Conservation (phyloP, 2,329 filamentous ascomycete genomes). For the Penicillium fuscoglaucum region DNA sequence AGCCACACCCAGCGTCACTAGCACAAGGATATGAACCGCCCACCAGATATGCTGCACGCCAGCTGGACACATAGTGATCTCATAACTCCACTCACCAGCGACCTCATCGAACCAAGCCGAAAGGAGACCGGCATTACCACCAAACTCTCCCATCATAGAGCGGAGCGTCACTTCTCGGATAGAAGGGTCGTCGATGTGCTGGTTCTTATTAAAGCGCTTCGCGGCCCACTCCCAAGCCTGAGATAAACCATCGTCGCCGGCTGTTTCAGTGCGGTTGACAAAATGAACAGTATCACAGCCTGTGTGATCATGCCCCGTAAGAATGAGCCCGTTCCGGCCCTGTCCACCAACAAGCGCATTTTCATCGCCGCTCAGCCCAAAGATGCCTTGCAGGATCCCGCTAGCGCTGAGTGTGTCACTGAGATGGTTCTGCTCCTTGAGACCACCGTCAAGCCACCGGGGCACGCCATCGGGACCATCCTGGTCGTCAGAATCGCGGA, state of each 20-base stretch:
- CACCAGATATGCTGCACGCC: conserved; percentile 95
- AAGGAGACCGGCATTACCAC: conserved; percentile 85
- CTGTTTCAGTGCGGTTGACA: conserved; percentile 57
- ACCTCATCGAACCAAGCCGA: conserved; percentile 83
- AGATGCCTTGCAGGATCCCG: conserved; percentile 80
- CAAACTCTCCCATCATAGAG: conserved; percentile 97
- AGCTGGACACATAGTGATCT: conserved; percentile 74
- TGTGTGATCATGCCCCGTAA: conserved; percentile 94
- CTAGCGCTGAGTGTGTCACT: conserved; percentile 66
- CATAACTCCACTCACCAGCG: conserved; percentile 70
- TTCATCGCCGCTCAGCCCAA: conserved; percentile 68
- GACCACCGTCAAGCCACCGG: conserved; percentile 41
- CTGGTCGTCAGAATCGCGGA: conserved; percentile 66
- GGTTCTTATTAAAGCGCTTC: conserved; percentile 27
- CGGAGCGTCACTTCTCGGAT: conserved; percentile 88
- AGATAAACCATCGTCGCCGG: neutral
- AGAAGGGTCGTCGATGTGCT: conserved; percentile 33
- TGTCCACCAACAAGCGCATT: conserved; percentile 60
- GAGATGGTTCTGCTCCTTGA: conserved; percentile 91
- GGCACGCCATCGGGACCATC: conserved; percentile 53
- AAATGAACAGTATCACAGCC: conserved; percentile 90
- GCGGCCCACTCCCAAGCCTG: conserved; percentile 40
- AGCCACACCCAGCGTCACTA: conserved; percentile 48
- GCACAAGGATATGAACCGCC: conserved; percentile 74
- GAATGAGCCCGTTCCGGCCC: conserved; percentile 72